Evolutionary conservation across 192 early-diverging fungal genomes (phyloP).

Genomic region (Coemansia erecta): DNA sequence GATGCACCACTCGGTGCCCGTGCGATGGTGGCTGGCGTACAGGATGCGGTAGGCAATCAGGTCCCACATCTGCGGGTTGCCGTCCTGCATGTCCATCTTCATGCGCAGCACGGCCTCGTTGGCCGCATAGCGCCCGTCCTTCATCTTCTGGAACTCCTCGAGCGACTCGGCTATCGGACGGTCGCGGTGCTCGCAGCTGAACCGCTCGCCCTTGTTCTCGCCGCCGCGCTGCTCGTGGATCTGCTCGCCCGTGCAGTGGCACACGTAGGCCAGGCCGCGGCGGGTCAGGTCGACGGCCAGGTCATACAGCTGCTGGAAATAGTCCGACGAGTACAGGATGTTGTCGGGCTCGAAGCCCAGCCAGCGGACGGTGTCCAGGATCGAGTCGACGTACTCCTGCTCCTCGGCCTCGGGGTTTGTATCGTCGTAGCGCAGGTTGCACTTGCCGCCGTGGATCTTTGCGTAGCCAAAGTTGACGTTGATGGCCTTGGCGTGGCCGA

Average conservation of each 20-base stretch:
- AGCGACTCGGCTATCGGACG: constrained; percentile 91
- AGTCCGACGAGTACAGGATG: constrained; percentile 96
- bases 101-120: constrained; percentile 91
- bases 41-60: constrained; percentile 95
- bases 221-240: constrained; percentile 92
- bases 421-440: constrained; percentile 90
- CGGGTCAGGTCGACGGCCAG: constrained; percentile 90
- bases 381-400: constrained; percentile 92
- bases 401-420: constrained; percentile 94
- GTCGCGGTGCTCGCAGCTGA: constrained; percentile 86
- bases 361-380: constrained; percentile 92
- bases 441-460: constrained; percentile 79
- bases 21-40: constrained; percentile 89
- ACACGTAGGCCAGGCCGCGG: constrained; percentile 88
- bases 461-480: constrained; percentile 99
- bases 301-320: constrained; percentile 96
- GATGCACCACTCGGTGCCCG: constrained; percentile 93
- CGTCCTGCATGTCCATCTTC: constrained; percentile 99
- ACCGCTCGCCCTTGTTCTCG: constrained; percentile 78
- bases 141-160: constrained; percentile 96
- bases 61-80: constrained; percentile 99
- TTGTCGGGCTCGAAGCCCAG: constrained; percentile 90
- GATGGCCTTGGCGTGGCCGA: constrained; percentile 99
- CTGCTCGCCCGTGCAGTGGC: constrained; percentile 94
- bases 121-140: constrained; percentile 92